Evolutionary conservation across 2,329 filamentous ascomycete genomes (phyloP), one percentile per base, ranked within the genome.

Genomic region (Pseudocercospora cruenta): DNA sequence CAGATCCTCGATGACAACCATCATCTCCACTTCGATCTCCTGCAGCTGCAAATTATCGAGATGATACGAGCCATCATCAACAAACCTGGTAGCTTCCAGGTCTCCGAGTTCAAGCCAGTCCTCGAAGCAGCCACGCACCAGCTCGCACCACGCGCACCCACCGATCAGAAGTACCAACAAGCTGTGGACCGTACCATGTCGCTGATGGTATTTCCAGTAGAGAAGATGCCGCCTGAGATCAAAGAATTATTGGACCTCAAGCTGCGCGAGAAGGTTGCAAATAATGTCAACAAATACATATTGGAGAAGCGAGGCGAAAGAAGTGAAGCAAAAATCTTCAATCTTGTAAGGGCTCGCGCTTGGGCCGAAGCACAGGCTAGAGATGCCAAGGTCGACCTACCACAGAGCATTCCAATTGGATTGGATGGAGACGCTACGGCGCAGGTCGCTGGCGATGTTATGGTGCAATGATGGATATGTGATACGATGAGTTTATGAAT

Each of bases 161-260:
- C 88, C 4, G 93, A 93, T 70, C 86, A 87, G 3, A 88, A 90
- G 53, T 98, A 97, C 71, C 84, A 97, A 12, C 87, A 91, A 70
- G 93, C 96, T 67, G 84, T 99, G 10, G 95, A 99, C 79, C 88
- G 90, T 76, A 97, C 95, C 0, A 97, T 99, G 90, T 91, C 93
- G 0, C 85, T 99, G 47, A 84, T 99, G 45, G 90, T 99, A 51
- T 97, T 97, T 72, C 89, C 92, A 0, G 86, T 88, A n/a, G 91
- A 95, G 61, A 90, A 88, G 60, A 85, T 97, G 43, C 88, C 91
- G 53, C 89, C 91, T 2, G 88, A 91, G 58, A 83, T 97, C 33
- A 88, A 90, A 43, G 87, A 88, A 55, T 83, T 99, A 28, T 82
- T 99, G 19, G 87, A 96, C 71, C 91, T 94, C 2, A 86, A 88